Evolutionary conservation across 78 protist genomes (phyloP).

Genomic region (Parvularia atlantis): DNA sequence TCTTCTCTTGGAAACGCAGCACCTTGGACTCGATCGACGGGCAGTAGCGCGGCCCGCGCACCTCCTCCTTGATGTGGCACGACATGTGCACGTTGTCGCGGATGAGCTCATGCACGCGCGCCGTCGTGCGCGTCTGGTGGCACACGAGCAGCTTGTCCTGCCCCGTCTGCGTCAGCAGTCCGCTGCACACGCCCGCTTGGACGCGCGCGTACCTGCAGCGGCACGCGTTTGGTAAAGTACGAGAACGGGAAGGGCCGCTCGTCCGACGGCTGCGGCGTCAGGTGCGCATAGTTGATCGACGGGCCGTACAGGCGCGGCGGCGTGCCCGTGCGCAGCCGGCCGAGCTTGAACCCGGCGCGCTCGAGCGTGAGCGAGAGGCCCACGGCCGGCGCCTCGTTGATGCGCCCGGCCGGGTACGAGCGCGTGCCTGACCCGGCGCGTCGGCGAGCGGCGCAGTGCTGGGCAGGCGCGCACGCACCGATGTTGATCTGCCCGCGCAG

Average conservation of each 20-base stretch:
- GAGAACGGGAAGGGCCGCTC: slow-evolving; percentile 60
- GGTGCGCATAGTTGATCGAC: slow-evolving; percentile 27
- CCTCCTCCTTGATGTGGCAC: slow-evolving; percentile 8
- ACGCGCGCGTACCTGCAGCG: neutral
- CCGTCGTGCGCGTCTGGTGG: slow-evolving; percentile 64
- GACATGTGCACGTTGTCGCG: slow-evolving; percentile 15
- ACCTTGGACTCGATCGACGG: slow-evolving; percentile 79
- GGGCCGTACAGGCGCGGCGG: slow-evolving; percentile 73
- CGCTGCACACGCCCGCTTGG: no score
- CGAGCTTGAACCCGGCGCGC: slow-evolving; percentile 50
- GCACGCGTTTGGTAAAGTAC: slow-evolving; percentile 35
- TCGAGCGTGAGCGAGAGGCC: slow-evolving; percentile 47
- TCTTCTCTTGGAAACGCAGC: neutral
- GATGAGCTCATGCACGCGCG: slow-evolving; percentile 49
- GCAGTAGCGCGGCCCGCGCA: slow-evolving; percentile 47
- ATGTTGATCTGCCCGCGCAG: slow-evolving; percentile 76
- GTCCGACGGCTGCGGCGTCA: slow-evolving; percentile 64
- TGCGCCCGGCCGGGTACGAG: slow-evolving; percentile 25
- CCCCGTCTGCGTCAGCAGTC: no score
- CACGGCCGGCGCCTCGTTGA: slow-evolving; percentile 56
- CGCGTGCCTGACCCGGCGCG: neutral
- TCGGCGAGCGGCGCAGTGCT: neutral
- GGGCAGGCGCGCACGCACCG: slow-evolving; percentile 29
- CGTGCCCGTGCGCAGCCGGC: slow-evolving; percentile 76
- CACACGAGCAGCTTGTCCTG: slow-evolving; percentile 34